Evolutionary conservation across 495 filamentous ascomycete genomes (phyloP).

Genomic region (Hypoxylon intermedium): DNA sequence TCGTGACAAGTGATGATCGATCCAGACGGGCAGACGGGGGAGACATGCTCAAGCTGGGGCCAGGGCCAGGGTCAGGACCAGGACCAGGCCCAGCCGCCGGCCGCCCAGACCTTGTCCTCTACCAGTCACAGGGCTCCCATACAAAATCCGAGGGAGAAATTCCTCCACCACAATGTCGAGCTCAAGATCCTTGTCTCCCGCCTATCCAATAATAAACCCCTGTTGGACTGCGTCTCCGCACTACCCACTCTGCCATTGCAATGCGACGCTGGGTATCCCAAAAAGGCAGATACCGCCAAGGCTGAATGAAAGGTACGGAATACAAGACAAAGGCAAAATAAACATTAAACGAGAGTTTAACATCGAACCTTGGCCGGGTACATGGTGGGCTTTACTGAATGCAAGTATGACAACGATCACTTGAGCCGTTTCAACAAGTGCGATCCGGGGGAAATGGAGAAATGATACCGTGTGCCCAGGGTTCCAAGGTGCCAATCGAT

Average conservation of each 20-base stretch:
- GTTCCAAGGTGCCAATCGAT: slow-evolving; percentile 20
- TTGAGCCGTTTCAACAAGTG: not conserved
- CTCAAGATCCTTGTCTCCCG: slow-evolving; percentile 33
- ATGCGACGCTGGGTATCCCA: slow-evolving; percentile 19
- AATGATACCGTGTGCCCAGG: not conserved
- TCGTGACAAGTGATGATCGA: slow-evolving; percentile 36
- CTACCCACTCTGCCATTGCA: slow-evolving; percentile 8
- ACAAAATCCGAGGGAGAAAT: slow-evolving; percentile 22
- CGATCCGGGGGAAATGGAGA: not conserved
- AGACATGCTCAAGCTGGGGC: not conserved
- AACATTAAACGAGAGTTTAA: not conserved
- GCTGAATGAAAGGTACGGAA: slow-evolving; percentile 4
- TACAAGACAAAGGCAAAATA: slow-evolving; percentile 1
- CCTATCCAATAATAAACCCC: slow-evolving; percentile 34
- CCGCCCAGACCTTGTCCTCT: not conserved
- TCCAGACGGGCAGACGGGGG: slow-evolving; percentile 30
- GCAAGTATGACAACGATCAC: not conserved
- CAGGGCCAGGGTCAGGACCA: slow-evolving; percentile 9
- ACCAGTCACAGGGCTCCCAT: slow-evolving; percentile 33
- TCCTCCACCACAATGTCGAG: slow-evolving; percentile 38
- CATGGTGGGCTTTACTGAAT: not conserved
- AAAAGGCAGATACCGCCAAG: slow-evolving; percentile 25
- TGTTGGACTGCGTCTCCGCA: slow-evolving; percentile 32
- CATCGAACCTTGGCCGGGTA: too few relatives aligned
- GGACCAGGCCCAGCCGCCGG: slow-evolving; percentile 31